These are phyloP conservation scores for Xylaria digitata DNA, from an alignment of 2,329 filamentous ascomycete species.

Conservation along the genomic window DNA sequence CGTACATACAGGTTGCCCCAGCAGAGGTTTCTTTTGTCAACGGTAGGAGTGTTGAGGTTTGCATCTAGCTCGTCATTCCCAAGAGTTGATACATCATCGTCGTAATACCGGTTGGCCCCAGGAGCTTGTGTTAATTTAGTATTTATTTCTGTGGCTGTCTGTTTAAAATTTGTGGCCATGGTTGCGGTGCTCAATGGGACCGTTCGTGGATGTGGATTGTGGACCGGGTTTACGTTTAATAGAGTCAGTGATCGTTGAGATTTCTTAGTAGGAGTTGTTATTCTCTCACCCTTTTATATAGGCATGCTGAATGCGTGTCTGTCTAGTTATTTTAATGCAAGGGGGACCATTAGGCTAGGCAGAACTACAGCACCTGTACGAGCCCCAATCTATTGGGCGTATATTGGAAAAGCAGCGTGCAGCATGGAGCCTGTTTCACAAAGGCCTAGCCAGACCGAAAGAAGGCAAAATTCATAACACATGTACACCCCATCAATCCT, in stretches of 20 bases:
- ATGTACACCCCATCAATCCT: too few species aligned
- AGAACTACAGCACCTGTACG: too few species aligned
- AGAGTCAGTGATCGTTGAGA: not conserved
- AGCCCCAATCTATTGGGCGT: too few species aligned
- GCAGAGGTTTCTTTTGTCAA: not conserved
- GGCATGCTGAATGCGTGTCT: not conserved
- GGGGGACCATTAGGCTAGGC: too few species aligned
- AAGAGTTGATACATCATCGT: conserved; percentile 31
- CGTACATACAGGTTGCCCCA: conserved; percentile 18
- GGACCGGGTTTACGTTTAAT: too few species aligned
- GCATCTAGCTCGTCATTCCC: not conserved
- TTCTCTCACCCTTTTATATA: conserved; percentile 14
- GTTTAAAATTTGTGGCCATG: not conserved
- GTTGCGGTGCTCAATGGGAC: not conserved
- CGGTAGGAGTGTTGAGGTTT: not conserved
- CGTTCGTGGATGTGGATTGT: not conserved
- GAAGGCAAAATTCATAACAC: too few species aligned
- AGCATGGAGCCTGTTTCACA: too few species aligned
- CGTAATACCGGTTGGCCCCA: not conserved
- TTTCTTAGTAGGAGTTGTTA: too few species aligned
- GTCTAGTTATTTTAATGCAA: not conserved
- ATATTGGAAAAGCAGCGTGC: too few species aligned
- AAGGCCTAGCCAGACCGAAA: too few species aligned
- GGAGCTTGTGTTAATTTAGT: not conserved
- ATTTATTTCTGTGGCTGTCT: not conserved